These are phyloP conservation scores for Leucosporidium yakuticum DNA, from an alignment of 768 basidiomycete species.

Conservation along the genomic window DNA sequence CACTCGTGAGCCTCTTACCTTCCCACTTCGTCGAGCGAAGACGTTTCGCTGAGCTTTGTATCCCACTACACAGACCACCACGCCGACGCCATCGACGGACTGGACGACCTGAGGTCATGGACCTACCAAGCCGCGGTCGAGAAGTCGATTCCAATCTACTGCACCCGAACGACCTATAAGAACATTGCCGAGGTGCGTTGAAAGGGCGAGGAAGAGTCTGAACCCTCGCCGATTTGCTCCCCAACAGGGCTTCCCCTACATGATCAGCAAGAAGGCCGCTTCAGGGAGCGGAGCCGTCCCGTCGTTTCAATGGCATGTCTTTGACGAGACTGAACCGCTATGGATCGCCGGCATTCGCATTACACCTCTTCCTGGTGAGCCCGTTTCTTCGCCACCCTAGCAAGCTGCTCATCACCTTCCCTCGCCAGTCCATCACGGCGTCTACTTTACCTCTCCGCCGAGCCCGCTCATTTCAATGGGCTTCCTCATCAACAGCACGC, in stretches of 20 bases:
- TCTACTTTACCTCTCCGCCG: conserved; percentile 27
- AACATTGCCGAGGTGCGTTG: conserved; percentile 52
- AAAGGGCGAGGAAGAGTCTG: too few relatives aligned
- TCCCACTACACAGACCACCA: not conserved
- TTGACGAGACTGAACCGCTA: conserved; percentile 45
- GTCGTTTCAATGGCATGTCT: conserved; percentile 73
- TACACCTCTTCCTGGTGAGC: conserved; percentile 38
- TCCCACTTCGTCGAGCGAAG: not conserved
- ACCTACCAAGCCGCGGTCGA: conserved; percentile 65
- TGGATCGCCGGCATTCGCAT: not conserved
- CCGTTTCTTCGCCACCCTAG: not conserved
- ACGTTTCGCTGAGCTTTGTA: conserved; percentile 29
- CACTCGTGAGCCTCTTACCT: conserved; percentile 73
- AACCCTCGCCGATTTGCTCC: not conserved
- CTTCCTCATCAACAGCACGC: conserved; percentile 51
- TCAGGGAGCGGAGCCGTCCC: conserved; percentile 57
- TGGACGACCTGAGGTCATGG: conserved; percentile 85
- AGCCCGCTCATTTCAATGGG: conserved; percentile 32
- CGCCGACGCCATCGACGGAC: conserved; percentile 66
- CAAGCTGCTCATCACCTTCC: not conserved
- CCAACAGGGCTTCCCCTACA: conserved; percentile 59
- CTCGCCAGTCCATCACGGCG: conserved; percentile 34
- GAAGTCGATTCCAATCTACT: conserved; percentile 65
- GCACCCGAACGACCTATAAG: conserved; percentile 58
- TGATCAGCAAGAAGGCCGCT: conserved; percentile 66